phyloP scores from a whole-genome alignment of 352 stramenopile species.

The Pythium folliculosum region DNA sequence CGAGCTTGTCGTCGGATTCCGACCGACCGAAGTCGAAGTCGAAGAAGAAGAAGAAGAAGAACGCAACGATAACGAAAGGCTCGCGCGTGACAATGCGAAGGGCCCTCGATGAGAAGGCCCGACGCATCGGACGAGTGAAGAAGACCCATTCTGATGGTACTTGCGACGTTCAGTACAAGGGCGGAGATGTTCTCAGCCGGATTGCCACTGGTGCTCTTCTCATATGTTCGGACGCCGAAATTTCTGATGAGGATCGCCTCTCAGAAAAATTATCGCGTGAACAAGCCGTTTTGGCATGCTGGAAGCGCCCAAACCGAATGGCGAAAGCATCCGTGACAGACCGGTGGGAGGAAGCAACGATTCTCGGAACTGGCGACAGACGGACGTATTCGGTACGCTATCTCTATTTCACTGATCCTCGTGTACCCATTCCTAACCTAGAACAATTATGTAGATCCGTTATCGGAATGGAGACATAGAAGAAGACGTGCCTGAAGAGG shows the following conservation, averaged over 20 bases:
- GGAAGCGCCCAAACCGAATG: constrained; percentile 12
- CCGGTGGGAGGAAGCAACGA: constrained; percentile 18
- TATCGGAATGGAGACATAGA: constrained; percentile 51
- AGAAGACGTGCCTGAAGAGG: constrained; percentile 49
- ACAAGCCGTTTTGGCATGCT: constrained; percentile 20
- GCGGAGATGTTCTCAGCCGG: constrained; percentile 47
- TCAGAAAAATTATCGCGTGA: constrained; percentile 1
- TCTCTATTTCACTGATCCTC: too few relatives aligned
- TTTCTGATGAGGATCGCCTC: constrained; percentile 5
- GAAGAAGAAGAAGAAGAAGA: constrained; percentile 21
- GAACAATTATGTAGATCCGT: constrained; percentile 38
- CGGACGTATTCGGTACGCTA: constrained; percentile 12
- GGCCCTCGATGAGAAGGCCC: constrained; percentile 31
- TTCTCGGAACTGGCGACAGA: constrained; percentile 13
- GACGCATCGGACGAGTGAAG: constrained; percentile 36
- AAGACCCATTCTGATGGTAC: constrained; percentile 53
- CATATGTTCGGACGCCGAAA: constrained; percentile 14
- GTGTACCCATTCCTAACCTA: not conserved
- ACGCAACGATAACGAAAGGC: constrained; percentile 32
- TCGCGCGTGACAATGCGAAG: constrained; percentile 44
- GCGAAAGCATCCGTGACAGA: constrained; percentile 5
- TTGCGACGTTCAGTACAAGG: constrained; percentile 62
- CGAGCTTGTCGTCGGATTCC: not conserved
- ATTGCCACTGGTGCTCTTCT: constrained; percentile 25
- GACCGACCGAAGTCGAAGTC: not conserved